phyloP scores from a whole-genome alignment of 768 basidiomycete genomes.

The Pleurotus salmoneostramineus region DNA sequence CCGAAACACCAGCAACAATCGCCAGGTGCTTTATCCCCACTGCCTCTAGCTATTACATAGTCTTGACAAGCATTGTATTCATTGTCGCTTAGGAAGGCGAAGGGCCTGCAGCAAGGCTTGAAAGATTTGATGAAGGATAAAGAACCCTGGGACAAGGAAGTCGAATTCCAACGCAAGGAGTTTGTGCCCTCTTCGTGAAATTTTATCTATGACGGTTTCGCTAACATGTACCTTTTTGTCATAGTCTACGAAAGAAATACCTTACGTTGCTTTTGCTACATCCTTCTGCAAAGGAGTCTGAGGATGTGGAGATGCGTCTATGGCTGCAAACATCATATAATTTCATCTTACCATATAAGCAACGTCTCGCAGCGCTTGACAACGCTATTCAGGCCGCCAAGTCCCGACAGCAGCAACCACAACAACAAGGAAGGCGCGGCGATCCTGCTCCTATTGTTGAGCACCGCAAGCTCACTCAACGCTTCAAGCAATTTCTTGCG shows the following conservation, averaged over 20 bases:
- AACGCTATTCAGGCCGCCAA: conserved; percentile 39
- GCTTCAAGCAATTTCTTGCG: conserved; percentile 86
- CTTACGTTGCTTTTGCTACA: conserved; percentile 65
- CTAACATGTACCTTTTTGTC: conserved; percentile 10
- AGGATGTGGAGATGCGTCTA: conserved; percentile 77
- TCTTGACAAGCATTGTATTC: conserved; percentile 12
- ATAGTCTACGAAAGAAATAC: conserved; percentile 67
- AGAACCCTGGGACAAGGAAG: conserved; percentile 80
- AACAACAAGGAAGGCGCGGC: conserved; percentile 24
- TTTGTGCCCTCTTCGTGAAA: conserved; percentile 33
- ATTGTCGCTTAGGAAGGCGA: conserved; percentile 62
- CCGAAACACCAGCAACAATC: conserved; percentile 39
- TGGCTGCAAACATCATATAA: conserved; percentile 94
- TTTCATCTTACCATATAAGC: conserved; percentile 81
- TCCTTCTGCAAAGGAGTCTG: conserved; percentile 68
- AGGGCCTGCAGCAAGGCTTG: conserved; percentile 65
- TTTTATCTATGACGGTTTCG: conserved; percentile 8
- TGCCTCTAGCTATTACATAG: not conserved
- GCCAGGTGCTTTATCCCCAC: conserved; percentile 34
- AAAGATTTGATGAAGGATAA: conserved; percentile 72
- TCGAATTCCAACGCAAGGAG: conserved; percentile 86
- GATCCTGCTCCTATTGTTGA: conserved; percentile 63
- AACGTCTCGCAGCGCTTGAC: conserved; percentile 66
- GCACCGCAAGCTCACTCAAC: conserved; percentile 78
- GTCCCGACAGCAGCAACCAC: conserved; percentile 31